Evolutionary conservation across 306 rosid species (phyloP), one percentile per base, ranked within the genome.

Genomic region (Lotus japonicus): DNA sequence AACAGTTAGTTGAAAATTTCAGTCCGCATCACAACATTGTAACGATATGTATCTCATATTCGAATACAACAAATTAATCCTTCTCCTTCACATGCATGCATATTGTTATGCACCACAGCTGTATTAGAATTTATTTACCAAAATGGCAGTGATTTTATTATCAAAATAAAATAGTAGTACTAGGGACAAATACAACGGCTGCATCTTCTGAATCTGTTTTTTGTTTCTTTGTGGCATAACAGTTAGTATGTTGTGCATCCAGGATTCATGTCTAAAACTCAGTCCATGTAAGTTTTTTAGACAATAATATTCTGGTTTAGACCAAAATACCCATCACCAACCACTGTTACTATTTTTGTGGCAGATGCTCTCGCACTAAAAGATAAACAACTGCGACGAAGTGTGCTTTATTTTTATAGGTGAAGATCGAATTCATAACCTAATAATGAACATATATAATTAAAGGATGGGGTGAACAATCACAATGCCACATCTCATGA

Each of bases 1-100:
- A n/a, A 70, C 39, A 58, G 74, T 54, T 43, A 13, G 75, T 65
- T 65, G 70, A 33, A 52, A 66, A n/a, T 42, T 59, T 66, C 53
- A 50, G 61, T 3, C 61, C n/a, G 57, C 66, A 21, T n/a, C 26
- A 52, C 23, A 70, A 64, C 63, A 26, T 26, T 26, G 31, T 26
- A 26, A 26, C 2, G 31, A 26, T 36, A 70, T 62, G 58, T 35
- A 59, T 60, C 19, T 48, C 55, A 39, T 70, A 26, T 21, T 19
- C 5, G 9, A 63, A 44, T 12, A 15, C 60, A 18, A 36, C 42
- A 9, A 39, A 31, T n/a, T n/a, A n/a, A n/a, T 44, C 64, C 5
- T 14, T 35, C n/a, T 53, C 38, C 11, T 41, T 36, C 72, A 69
- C 72, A 21, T n/a, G n/a, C n/a, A 62, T 77, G 72, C 39, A 21